Base-by-base conservation (phyloP, 257 asterid species). In the Nicotiana tomentosiformis region DNA sequence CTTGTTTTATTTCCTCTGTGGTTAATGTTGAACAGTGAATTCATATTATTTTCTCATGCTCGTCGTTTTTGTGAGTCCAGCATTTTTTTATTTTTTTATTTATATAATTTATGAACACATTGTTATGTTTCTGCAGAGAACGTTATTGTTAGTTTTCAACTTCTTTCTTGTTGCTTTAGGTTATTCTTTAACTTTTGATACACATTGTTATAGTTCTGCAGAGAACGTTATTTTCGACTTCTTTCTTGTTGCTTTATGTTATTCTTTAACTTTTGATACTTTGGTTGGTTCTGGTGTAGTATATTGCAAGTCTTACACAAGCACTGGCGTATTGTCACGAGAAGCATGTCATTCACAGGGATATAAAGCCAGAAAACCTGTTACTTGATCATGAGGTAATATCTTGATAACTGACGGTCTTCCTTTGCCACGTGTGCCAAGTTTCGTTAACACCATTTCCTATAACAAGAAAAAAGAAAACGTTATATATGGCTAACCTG, bases 321-420 rank as follows among this genome's bases (percentile, higher is more conserved):
- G 99, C 99, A 53, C 88, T 96, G 88, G 93, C 89, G 0, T 94
- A 96, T 82, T 94, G 99, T 80, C 99, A 96, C 58, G 90, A 93
- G 86, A 96, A 93, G 91, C 86, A 93, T 82, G 99, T 94, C 85
- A 96, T 96, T 90, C 98, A 96, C 89, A 90, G 99, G 86, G 99
- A 96, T 87, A 96, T 96, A 90, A 96, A 96, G 86, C 98, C 99
- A 1, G 99, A 96, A 84, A 96, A 96, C 84, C 86, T 96, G 92
- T 86, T 96, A 67, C 92, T 96, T 46, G 99, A 96, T 90, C 99
- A 96, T 62, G 97, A 94, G 97, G 99, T 96, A 92, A 87, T 68
- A 64, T 80, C 17, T 66, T 66, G 12, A 15, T 30, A 80, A 17
- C 77, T 35, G 1, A 32, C 9, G 1, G 18, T 53, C 29, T 69